These are phyloP conservation scores for Lenwebbia sp. DNA, from an alignment of 345 rosid genomes.

Conservation along the genomic window DNA sequence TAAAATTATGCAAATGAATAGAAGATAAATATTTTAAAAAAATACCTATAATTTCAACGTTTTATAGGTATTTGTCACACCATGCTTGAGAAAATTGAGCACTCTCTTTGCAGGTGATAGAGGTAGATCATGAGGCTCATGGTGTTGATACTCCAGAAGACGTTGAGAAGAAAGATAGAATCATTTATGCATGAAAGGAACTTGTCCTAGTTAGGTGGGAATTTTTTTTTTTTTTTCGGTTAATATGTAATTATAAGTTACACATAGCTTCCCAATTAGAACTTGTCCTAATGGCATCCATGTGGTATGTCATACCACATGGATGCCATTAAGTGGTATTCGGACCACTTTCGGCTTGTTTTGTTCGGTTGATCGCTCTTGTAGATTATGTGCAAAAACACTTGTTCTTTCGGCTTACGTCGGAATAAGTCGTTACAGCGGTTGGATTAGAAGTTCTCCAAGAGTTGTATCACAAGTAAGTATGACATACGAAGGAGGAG, in stretches of 20 bases:
- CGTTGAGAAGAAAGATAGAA: constrained; percentile 72
- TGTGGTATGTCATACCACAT: too few species aligned
- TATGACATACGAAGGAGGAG: not conserved
- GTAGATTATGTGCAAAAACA: not conserved
- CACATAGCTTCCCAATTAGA: not conserved
- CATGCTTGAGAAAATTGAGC: too few species aligned
- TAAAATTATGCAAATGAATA: not conserved
- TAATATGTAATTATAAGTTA: not conserved
- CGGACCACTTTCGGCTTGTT: not conserved
- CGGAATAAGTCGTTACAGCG: too few species aligned
- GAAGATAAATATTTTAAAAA: not conserved
- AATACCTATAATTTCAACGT: too few species aligned
- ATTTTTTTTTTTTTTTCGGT: not conserved
- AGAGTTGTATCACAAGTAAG: too few species aligned
- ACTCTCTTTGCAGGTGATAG: constrained; percentile 45
- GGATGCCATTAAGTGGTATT: not conserved
- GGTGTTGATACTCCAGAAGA: constrained; percentile 84
- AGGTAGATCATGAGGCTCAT: constrained; percentile 83
- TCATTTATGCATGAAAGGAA: constrained; percentile 61
- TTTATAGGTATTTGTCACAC: too few species aligned
- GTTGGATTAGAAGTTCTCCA: too few species aligned
- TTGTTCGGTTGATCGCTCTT: not conserved
- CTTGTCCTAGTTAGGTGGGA: constrained; percentile 20
- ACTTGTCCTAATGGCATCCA: too few species aligned
- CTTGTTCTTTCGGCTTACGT: not conserved